Percentiles rank a stretch among this genome's conserved stretches.
Evolutionary conservation across 208 protist genomes (phyloP).

Genomic region (Trypanosoma rangeli): DNA sequence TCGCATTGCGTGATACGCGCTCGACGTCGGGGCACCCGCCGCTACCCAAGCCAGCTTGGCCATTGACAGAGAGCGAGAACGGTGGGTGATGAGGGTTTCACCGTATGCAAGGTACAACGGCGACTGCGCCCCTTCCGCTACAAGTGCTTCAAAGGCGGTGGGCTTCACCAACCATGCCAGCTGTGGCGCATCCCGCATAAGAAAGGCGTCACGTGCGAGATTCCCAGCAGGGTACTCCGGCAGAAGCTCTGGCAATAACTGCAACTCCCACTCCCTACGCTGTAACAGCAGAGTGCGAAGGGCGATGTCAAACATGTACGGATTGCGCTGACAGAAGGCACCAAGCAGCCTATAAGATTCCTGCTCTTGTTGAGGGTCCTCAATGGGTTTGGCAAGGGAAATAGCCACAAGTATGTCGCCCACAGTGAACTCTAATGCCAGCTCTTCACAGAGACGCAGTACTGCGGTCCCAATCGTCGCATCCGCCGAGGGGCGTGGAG

Average conservation of each 20-base stretch:
- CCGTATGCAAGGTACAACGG: conserved; percentile 51
- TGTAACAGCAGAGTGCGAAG: conserved; percentile 45
- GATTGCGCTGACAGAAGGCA: conserved; percentile 55
- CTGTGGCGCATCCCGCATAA: conserved; percentile 64
- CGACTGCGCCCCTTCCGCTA: conserved; percentile 37
- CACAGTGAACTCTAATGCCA: conserved; percentile 65
- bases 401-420: conserved; percentile 59
- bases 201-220: conserved; percentile 50
- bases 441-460: conserved; percentile 45
- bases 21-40: conserved; percentile 31
- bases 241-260: conserved; percentile 63
- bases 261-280: conserved; percentile 75
- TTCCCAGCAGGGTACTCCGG: conserved; percentile 18
- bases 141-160: conserved; percentile 51
- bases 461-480: conserved; percentile 40
- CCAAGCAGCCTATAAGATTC: conserved; percentile 48
- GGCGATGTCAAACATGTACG: conserved; percentile 43
- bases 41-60: conserved; percentile 60
- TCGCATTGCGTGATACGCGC: conserved; percentile 37
- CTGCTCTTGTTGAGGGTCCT: conserved; percentile 38
- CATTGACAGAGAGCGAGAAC: conserved; percentile 56
- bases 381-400: conserved; percentile 49
- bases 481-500: conserved; percentile 31
- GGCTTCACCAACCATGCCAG: conserved; percentile 74
- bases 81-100: conserved; percentile 45